Evolutionary conservation across 192 early-diverging fungal genomes (phyloP).

Genomic region (Coemansia sp.): DNA sequence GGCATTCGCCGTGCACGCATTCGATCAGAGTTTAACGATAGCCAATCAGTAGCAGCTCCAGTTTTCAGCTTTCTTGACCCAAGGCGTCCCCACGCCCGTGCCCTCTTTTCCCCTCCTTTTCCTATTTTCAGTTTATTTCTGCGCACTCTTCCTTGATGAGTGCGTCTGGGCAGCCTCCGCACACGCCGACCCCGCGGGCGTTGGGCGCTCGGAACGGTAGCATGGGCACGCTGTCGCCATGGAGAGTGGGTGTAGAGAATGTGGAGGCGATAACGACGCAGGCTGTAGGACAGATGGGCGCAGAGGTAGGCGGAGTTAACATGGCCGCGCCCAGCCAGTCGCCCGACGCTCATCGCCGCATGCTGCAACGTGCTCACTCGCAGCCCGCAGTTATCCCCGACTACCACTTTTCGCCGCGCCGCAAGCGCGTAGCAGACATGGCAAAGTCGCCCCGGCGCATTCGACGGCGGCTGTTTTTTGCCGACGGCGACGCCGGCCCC

Average conservation of each 20-base stretch:
- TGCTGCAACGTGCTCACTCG: slow-evolving; percentile 46
- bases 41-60: slow-evolving; percentile 19
- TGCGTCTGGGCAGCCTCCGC: background rate
- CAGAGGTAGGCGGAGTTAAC: background rate
- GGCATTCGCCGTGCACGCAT: slow-evolving; percentile 8
- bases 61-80: too few species aligned
- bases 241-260: background rate
- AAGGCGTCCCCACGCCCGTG: too few species aligned
- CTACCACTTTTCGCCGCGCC: slow-evolving; percentile 4
- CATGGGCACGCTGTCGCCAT: slow-evolving; percentile 7
- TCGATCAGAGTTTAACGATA: slow-evolving; percentile 5
- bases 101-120: slow-evolving; percentile 2
- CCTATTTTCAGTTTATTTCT: background rate
- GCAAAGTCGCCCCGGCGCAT: slow-evolving; percentile 36
- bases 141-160: slow-evolving; percentile 2
- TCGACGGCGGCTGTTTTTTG: slow-evolving; percentile 49
- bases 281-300: background rate
- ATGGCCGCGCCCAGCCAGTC: slow-evolving; percentile 17
- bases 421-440: slow-evolving; percentile 24
- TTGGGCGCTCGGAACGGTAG: slow-evolving; percentile 39
- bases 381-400: slow-evolving; percentile 8
- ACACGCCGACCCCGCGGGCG: slow-evolving; percentile 23
- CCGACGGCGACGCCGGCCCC: slow-evolving; percentile 33
- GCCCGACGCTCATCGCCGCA: slow-evolving; percentile 31
- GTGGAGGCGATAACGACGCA: background rate